These are phyloP conservation scores for Colletotrichum limetticola DNA, from an alignment of 2,329 filamentous ascomycete species.

Conservation along the genomic window DNA sequence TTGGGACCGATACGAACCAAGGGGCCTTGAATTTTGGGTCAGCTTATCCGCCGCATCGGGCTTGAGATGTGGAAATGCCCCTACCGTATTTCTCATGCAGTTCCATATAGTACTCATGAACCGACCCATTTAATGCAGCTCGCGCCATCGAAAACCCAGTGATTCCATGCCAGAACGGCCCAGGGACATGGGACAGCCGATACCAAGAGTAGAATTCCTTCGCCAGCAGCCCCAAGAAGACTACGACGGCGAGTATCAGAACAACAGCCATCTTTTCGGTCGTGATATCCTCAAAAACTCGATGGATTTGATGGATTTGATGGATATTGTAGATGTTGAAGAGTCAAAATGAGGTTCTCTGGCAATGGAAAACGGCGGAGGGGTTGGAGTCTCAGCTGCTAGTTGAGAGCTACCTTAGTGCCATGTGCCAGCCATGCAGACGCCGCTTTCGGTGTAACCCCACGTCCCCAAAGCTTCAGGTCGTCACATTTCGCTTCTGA, in stretches of 20 bases:
- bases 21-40: conserved; percentile 39
- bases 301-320: neutral
- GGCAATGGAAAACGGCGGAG: neutral
- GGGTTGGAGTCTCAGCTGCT: conserved; percentile 22
- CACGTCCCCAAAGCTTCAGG: neutral
- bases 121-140: conserved; percentile 12
- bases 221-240: neutral
- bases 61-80: neutral
- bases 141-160: conserved; percentile 45
- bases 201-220: conserved; percentile 38
- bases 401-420: conserved; percentile 4
- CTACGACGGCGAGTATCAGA: neutral
- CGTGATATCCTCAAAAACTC: neutral
- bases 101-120: conserved; percentile 31
- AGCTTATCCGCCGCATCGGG: neutral
- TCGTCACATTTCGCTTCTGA: neutral
- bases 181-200: conserved; percentile 46
- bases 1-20: conserved; percentile 38
- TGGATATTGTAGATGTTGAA: neutral
- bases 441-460: conserved; percentile 14
- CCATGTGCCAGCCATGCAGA: conserved; percentile 17
- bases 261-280: neutral
- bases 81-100: conserved; percentile 26
- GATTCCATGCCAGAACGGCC: conserved; percentile 44
- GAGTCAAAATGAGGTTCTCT: neutral